Conservation (phyloP, 805 yeast genomes). For the Saccharomycopsis fodiens region DNA sequence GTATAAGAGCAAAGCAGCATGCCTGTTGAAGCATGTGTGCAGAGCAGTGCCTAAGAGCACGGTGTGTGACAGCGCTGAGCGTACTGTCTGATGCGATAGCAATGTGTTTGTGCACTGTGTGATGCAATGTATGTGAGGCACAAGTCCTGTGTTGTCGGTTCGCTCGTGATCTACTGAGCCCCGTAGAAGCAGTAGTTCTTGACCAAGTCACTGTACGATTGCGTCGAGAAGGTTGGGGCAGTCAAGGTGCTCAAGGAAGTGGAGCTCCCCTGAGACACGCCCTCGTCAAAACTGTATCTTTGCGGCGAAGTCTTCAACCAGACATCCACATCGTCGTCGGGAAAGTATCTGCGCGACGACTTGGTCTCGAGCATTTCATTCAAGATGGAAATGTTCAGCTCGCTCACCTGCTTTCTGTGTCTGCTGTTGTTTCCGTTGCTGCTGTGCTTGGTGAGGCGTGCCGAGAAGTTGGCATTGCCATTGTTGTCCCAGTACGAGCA, state of each 20-base stretch:
- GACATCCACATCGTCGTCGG: background rate
- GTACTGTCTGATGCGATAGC: too few relatives aligned
- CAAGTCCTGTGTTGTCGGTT: too few relatives aligned
- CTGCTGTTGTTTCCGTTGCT: background rate
- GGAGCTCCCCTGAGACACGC: background rate
- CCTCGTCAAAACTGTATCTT: constrained; percentile 2
- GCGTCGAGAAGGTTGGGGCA: background rate
- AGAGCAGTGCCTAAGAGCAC: too few relatives aligned
- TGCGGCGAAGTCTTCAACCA: constrained; percentile 13
- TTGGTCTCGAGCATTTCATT: constrained; percentile 9
- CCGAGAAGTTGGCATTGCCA: constrained; percentile 19
- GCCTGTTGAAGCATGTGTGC: too few relatives aligned
- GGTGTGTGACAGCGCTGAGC: too few relatives aligned
- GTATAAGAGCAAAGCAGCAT: too few relatives aligned
- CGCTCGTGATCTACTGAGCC: too few relatives aligned
- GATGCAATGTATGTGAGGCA: too few relatives aligned
- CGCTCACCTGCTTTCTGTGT: constrained; percentile 9
- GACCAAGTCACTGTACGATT: constrained; percentile 17
- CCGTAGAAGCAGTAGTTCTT: constrained; percentile 18
- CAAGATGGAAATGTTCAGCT: constrained; percentile 11
- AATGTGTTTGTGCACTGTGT: too few relatives aligned
- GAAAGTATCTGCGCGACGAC: background rate
- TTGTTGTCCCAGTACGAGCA: constrained; percentile 20
- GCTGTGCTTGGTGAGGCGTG: constrained; percentile 18
- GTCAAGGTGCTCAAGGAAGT: background rate